Percentiles rank a stretch among this genome's conserved stretches.
Evolutionary conservation across 2,329 filamentous ascomycete species (phyloP).

Genomic region (Fusarium nygamai): DNA sequence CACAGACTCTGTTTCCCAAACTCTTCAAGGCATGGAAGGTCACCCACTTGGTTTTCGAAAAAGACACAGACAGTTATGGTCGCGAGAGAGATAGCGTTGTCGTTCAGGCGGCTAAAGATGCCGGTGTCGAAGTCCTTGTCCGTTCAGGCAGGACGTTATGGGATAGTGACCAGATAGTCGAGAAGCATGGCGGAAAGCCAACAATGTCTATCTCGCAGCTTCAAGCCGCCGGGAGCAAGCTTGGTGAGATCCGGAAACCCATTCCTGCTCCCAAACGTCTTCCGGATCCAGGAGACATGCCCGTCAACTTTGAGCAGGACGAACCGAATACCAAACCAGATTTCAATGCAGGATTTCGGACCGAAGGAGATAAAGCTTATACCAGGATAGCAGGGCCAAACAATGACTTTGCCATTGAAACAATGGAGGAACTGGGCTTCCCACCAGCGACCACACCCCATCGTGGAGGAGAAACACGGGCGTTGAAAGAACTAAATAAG

Average conservation of each 20-base stretch:
- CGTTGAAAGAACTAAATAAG: constrained; percentile 65
- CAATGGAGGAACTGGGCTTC: constrained; percentile 76
- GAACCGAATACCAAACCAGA: constrained; percentile 63
- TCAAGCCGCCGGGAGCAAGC: constrained; percentile 68
- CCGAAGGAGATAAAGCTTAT: constrained; percentile 67
- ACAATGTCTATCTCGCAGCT: constrained; percentile 80
- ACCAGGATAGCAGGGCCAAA: constrained; percentile 71
- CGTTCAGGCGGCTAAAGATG: constrained; percentile 65
- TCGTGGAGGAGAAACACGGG: constrained; percentile 74
- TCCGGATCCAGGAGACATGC: constrained; percentile 72
- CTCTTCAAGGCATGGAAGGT: constrained; percentile 78
- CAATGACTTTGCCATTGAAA: constrained; percentile 75
- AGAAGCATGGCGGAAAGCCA: constrained; percentile 72
- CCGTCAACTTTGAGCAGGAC: constrained; percentile 67
- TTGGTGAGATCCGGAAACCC: constrained; percentile 70
- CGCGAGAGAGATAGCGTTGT: constrained; percentile 71
- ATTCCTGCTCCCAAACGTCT: constrained; percentile 67
- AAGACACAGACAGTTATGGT: constrained; percentile 79
- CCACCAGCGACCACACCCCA: constrained; percentile 72
- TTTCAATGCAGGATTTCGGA: constrained; percentile 67
- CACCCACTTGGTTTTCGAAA: constrained; percentile 81
- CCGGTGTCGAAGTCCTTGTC: constrained; percentile 75
- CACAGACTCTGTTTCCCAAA: constrained; percentile 76
- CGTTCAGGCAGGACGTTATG: constrained; percentile 75
- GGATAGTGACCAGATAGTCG: constrained; percentile 76